Evolutionary conservation across 768 basidiomycete species (phyloP), one percentile per base, ranked within the genome.

Genomic region (Boletus rubescentipes): DNA sequence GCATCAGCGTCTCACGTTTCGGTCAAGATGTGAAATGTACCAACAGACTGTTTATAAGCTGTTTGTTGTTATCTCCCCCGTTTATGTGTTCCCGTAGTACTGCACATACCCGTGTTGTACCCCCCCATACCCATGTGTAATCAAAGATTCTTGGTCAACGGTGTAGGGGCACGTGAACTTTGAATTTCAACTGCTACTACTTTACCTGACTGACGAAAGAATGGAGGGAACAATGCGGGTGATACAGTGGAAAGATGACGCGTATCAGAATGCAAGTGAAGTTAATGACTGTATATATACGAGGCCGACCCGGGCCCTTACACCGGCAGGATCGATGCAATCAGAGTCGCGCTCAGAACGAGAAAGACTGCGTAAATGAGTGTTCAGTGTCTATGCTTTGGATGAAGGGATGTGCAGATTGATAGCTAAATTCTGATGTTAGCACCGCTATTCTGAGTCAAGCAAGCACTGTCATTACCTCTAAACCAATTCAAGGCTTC

Each of bases 401-500:
- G 87, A 88, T 55, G 86, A 81, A 54, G 90, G 91, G 57, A 93
- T 92, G 65, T 93, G 88, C 56, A 92, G 81, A 66, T 93, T 93
- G 67, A 93, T 93, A 20, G 91, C 91, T 93, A 52, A 35, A 51
- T 15, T 30, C 23, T 30, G 11, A 29, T 20, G 38, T 68, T 29
- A 65, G 59, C 11, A 9, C 14, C 16, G 37, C 15, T 15, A n/a
- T 37, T 31, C 26, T 42, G n/a, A n/a, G 26, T 16, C 9, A 11
- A 31, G 66, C 9, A 11, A 31, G 66, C 74, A n/a, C 11, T 40
- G 10, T 9, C 37, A 31, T 55, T 69, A 91, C 91, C 91, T 83
- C 91, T 82, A 77, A 86, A 93, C 91, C 91, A 93, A 61, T 86
- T 92, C 66, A 93, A 69, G 36, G 91, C 91, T 60, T 91, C 89